Evolutionary conservation across 1,284 basidiomycete species (phyloP), one percentile per base, ranked within the genome.

Genomic region (Melanopsichium pennsylvanicum): DNA sequence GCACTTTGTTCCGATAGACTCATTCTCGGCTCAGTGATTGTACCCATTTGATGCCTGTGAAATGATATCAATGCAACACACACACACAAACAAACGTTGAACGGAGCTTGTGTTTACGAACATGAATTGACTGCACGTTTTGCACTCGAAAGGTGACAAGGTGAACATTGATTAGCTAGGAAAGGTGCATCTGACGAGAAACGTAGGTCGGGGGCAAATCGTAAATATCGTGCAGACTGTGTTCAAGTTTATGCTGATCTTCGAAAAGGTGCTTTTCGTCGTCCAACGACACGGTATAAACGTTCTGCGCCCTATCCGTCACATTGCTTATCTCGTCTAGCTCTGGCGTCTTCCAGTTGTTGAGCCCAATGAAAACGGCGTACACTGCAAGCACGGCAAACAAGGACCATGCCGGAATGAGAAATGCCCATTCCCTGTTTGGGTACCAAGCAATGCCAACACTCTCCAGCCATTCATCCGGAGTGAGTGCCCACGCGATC

Each of bases 361-460:
- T 73, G 36, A 64, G 23, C 12, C 58, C 62, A 13, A 75, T 61
- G 13, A 74, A 75, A 26, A 50, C 63, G 16, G 59, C 68, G 43
- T 75, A 75, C 21, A 56, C 41, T 21, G 59, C 60, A 13, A 75
- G 50, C n/a, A 75, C 63, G 8, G 55, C 58, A 26, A 75, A 51
- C n/a, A 70, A 33, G 7, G 67, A 68, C 70, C 70, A 75, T 4
- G 73, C 70, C 1, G 73, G 73, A 16, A 75, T 25, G 21, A 75
- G 40, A 18, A 64, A 75, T 5, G 73, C 73, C 73, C 73, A 75
- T 15, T 75, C 73, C 21, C 73, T 59, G 19, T 69, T 75, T 10
- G 73, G 73, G 34, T 75, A 75, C 70, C 70, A 75, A 2, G 60
- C 68, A n/a, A 75, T 61, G 16, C 73, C 71, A 3, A 75, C 18